Base-by-base conservation (phyloP, 2,329 filamentous ascomycete genomes). In the Fonsecaea erecta region DNA sequence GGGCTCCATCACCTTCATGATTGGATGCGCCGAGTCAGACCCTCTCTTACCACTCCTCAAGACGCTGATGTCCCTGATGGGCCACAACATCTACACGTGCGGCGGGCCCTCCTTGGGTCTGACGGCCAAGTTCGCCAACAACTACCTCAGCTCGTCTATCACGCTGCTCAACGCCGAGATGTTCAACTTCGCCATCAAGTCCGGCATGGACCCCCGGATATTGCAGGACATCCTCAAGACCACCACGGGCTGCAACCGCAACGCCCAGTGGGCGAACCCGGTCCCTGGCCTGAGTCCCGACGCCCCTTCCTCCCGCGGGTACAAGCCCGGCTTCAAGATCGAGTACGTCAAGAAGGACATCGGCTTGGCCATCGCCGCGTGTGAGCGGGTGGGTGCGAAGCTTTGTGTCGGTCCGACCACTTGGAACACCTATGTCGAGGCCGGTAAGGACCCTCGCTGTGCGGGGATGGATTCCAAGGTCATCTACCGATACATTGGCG, bases 271-370 rank as follows among this genome's bases (percentile, higher is more conserved):
- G 43, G 84, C 80, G 71, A 80, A 78, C 70, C 83, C 83, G 1
- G 82, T 83, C 0, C 83, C 83, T 1, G 79, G 83, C 2, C 75
- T 85, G 1, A 79, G 76, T 59, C 76, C 79, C 0, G 77, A 83
- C 28, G 80, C 82, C 0, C 82, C 83, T 1, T 77, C 79, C 0
- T 78, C 76, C 3, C 79, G 80, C 14, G 81, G 79, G 0, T 85
- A 84, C 71, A 73, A 79, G 58, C 81, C 82, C 1, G 85, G 85
- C 0, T 87, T 88, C 73, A 82, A 84, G 57, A 81, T 87, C 3
- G 79, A 86, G 71, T 70, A 87, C 68, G 87, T 87, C 84, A 77
- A 77, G 66, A 87, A 87, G 72, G 85, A 88, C 70, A 83, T 87
- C 63, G 76, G 76, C 0, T 70, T 87, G 9, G 85, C 84, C 0